phyloP scores from a whole-genome alignment of 192 early-diverging fungal species.

The Backusella mclennaniae region DNA sequence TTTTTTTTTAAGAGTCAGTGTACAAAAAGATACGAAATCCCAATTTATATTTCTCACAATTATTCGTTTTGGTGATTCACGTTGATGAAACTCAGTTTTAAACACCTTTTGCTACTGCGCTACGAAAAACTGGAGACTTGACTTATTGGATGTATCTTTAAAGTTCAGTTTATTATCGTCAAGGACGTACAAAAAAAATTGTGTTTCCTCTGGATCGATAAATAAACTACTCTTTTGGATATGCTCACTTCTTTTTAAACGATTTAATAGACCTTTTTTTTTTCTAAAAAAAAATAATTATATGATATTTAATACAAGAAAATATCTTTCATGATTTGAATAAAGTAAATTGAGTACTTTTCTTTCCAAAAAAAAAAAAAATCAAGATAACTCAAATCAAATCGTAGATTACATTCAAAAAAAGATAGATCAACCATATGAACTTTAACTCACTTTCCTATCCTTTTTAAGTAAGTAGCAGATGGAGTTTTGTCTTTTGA shows the following conservation, averaged over 20 bases:
- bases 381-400: too few relatives aligned
- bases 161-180: background rate
- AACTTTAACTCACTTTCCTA: background rate
- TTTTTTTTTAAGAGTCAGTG: too few relatives aligned
- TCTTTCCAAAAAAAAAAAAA: constrained; percentile 4
- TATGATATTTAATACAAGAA: background rate
- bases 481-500: background rate
- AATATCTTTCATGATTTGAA: too few relatives aligned
- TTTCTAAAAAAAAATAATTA: too few relatives aligned
- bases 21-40: background rate
- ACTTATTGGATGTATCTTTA: background rate
- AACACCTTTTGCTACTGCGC: background rate
- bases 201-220: background rate
- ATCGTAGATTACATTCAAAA: background rate
- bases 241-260: background rate
- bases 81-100: background rate
- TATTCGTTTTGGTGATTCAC: too few relatives aligned
- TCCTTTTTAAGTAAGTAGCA: background rate
- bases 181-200: background rate
- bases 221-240: background rate
- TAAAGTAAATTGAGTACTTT: background rate
- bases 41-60: background rate
- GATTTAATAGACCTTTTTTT: background rate
- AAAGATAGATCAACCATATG: background rate
- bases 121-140: background rate